Base-by-base conservation (phyloP, 2,329 filamentous ascomycete genomes). In the Pyrenophora graminea region DNA sequence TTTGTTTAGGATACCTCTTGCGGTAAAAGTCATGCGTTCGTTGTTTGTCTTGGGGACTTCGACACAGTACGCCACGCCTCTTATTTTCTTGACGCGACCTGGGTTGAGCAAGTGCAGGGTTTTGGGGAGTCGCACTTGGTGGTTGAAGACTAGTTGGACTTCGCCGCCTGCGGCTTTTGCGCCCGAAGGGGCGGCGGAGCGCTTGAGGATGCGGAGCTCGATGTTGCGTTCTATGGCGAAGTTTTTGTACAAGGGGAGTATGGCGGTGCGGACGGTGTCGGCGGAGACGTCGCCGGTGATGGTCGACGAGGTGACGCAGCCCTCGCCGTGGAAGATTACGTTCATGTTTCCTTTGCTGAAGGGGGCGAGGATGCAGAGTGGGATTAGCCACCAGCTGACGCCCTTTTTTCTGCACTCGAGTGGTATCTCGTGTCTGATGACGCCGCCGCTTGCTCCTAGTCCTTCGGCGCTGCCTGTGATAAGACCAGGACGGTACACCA, bases 11-110 rank as follows among this genome's bases (percentile, higher is more conserved):
- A 99, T 82, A 40, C 91, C 91, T 62, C 93, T 82, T 9, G 92
- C 91, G 2, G 88, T 85, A 67, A 96, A 90, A 67, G 97, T 99
- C 89, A 97, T 95, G 58, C 94, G 83, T 56, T 88, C 90, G 71
- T 97, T 99, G 73, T 97, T 97, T 42, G 88, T 91, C 0, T 90
- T 93, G 9, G 90, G 89, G 0, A 97, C 92, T 39, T 95, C 94
- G 1, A 90, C 91, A 48, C 89, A 89, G 75, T 97, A 99, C 40
- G 94, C 92, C 37, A 99, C 94, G 52, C 94, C 94, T 49, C 93
- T 83, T 60, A 99, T 89, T 62, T 86, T 85, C 81, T 91, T 93
- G 66, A 99, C 88, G 48, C 90, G 82, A 6, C 94, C 94, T 0
- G 92, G 85, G 57, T 85, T 89, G 63, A 95, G 82, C 48, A 97